phyloP scores from a whole-genome alignment of 2,329 filamentous ascomycete species.

The Laburnicola sp. region DNA sequence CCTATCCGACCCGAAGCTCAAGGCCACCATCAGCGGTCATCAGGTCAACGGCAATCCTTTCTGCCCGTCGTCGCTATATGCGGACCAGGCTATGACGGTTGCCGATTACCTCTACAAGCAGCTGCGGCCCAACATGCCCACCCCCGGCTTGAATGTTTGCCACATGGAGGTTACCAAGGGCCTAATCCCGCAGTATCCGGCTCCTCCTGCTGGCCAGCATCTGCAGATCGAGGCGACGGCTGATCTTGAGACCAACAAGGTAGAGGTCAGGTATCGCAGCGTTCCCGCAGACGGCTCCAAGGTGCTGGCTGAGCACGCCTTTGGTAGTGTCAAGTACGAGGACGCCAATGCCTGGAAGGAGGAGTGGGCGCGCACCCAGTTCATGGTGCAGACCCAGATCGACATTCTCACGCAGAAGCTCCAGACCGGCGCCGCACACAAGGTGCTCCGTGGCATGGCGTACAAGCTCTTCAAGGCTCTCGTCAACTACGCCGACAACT shows the following conservation, averaged over 20 bases:
- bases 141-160: constrained; percentile 65
- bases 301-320: constrained; percentile 63
- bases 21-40: constrained; percentile 65
- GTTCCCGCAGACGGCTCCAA: constrained; percentile 62
- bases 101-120: constrained; percentile 70
- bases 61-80: constrained; percentile 66
- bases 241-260: constrained; percentile 58
- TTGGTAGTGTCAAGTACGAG: constrained; percentile 64
- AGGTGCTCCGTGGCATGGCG: constrained; percentile 72
- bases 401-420: constrained; percentile 71
- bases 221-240: constrained; percentile 64
- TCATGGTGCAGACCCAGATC: constrained; percentile 58
- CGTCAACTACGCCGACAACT: constrained; percentile 60
- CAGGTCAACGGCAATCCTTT: constrained; percentile 68
- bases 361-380: constrained; percentile 69
- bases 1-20: constrained; percentile 65
- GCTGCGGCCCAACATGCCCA: constrained; percentile 58
- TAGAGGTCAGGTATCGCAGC: constrained; percentile 60
- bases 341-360: constrained; percentile 62
- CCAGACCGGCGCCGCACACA: constrained; percentile 67
- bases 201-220: constrained; percentile 58
- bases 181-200: constrained; percentile 61
- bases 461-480: constrained; percentile 72
- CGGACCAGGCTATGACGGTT: constrained; percentile 67
- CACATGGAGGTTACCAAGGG: constrained; percentile 72